These are phyloP conservation scores for Cicer cuneatum DNA, from an alignment of 306 rosid species.

Conservation along the genomic window DNA sequence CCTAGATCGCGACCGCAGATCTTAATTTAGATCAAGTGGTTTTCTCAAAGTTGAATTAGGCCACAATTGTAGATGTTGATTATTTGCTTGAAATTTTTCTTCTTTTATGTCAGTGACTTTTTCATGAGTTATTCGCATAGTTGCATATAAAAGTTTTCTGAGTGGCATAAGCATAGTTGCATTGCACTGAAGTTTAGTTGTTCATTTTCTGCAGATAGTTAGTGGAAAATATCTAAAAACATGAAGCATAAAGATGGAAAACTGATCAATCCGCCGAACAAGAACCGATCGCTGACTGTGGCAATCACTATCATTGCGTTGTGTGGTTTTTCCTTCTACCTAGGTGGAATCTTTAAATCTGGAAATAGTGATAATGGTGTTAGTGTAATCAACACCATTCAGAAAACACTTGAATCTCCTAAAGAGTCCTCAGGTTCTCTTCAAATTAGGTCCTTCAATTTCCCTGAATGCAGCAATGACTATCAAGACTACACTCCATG, in stretches of 20 bases:
- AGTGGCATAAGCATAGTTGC: constrained; percentile 24
- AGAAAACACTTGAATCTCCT: constrained; percentile 52
- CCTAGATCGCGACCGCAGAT: background rate
- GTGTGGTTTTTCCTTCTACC: constrained; percentile 84
- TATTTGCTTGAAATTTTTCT: constrained; percentile 24
- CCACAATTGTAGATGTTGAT: background rate
- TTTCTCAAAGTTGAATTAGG: constrained; percentile 24
- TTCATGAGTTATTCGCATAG: background rate
- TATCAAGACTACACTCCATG: constrained; percentile 96
- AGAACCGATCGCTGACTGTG: constrained; percentile 56
- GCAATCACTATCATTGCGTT: constrained; percentile 60
- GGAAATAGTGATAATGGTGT: constrained; percentile 45
- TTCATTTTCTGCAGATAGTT: constrained; percentile 56
- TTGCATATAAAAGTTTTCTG: too few species aligned
- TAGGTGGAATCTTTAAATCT: constrained; percentile 80
- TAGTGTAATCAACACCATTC: constrained; percentile 42
- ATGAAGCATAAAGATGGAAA: constrained; percentile 97
- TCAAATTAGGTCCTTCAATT: constrained; percentile 54
- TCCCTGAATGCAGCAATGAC: constrained; percentile 71
- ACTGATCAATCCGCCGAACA: constrained; percentile 61
- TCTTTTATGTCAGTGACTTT: constrained; percentile 26
- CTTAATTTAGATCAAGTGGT: constrained; percentile 31
- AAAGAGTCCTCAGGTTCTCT: constrained; percentile 58
- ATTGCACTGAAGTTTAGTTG: constrained; percentile 4
- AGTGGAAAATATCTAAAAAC: constrained; percentile 45